phyloP scores from a whole-genome alignment of 352 stramenopile species.

The Phytophthora idaei region DNA sequence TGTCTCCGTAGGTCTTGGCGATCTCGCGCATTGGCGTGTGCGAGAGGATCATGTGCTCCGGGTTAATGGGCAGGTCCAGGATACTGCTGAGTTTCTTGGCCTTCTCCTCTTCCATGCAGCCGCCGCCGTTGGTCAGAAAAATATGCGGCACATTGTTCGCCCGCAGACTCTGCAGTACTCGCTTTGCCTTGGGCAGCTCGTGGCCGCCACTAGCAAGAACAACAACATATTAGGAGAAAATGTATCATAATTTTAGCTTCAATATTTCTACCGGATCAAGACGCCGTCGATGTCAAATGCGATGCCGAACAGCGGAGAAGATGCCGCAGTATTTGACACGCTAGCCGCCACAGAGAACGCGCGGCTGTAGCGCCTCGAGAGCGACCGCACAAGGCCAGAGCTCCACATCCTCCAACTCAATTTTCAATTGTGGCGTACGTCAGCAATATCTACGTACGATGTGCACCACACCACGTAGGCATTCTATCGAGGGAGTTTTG shows the following conservation, averaged over 20 bases:
- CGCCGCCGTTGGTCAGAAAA: slow-evolving; percentile 91
- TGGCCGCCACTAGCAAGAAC: slow-evolving; percentile 55
- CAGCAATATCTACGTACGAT: slow-evolving; percentile 1
- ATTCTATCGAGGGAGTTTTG: slow-evolving; percentile 10
- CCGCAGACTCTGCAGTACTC: slow-evolving; percentile 70
- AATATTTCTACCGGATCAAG: slow-evolving; percentile 68
- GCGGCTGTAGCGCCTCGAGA: slow-evolving; percentile 11
- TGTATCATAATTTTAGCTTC: neutral
- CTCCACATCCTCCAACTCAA: slow-evolving; percentile 22
- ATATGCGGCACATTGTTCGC: slow-evolving; percentile 80
- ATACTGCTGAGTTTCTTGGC: slow-evolving; percentile 71
- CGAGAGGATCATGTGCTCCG: slow-evolving; percentile 82
- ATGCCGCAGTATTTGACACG: neutral
- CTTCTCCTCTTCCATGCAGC: slow-evolving; percentile 87
- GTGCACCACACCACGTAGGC: slow-evolving; percentile 13
- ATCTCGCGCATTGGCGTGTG: slow-evolving; percentile 91
- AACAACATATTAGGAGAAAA: slow-evolving; percentile 5
- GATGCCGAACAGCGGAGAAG: slow-evolving; percentile 66
- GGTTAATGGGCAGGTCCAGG: slow-evolving; percentile 68
- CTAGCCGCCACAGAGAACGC: slow-evolving; percentile 15
- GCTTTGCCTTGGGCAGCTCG: slow-evolving; percentile 70
- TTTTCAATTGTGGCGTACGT: slow-evolving; percentile 10
- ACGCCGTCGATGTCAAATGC: slow-evolving; percentile 94
- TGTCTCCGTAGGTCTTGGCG: slow-evolving; percentile 65
- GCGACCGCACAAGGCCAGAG: slow-evolving; percentile 12